phyloP scores from a whole-genome alignment of 2,329 filamentous ascomycete genomes.

The Ampelomyces quisqualis region DNA sequence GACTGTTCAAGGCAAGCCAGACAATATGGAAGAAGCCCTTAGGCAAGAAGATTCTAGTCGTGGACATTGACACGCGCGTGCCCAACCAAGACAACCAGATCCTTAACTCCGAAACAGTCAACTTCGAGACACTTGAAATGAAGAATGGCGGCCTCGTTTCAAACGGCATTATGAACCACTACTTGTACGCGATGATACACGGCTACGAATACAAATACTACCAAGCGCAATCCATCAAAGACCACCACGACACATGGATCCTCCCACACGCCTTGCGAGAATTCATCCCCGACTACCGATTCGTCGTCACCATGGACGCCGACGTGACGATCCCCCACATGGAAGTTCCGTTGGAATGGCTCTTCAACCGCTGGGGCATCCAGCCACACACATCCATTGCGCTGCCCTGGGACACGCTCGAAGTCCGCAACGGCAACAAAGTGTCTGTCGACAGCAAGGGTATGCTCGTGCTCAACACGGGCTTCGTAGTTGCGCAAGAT shows the following conservation, averaged over 20 bases:
- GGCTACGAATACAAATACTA: conserved; percentile 52
- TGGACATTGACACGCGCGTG: conserved; percentile 30
- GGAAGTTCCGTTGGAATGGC: conserved; percentile 51
- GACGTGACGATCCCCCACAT: conserved; percentile 48
- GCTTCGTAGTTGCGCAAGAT: conserved; percentile 42
- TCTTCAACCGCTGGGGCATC: conserved; percentile 52
- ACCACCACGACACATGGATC: conserved; percentile 48
- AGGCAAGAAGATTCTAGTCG: conserved; percentile 2
- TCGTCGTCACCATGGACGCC: conserved; percentile 51
- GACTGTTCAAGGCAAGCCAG: not conserved
- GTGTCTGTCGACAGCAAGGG: conserved; percentile 39
- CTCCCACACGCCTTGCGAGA: conserved; percentile 46
- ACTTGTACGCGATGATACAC: conserved; percentile 43
- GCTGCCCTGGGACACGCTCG: conserved; percentile 42
- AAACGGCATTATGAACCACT: conserved; percentile 18
- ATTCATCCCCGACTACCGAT: conserved; percentile 45
- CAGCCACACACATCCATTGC: conserved; percentile 44
- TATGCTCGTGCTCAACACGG: conserved; percentile 42
- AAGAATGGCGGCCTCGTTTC: conserved; percentile 29
- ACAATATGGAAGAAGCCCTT: not conserved
- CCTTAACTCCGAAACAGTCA: conserved; percentile 21
- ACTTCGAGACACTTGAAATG: conserved; percentile 24
- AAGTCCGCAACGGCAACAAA: conserved; percentile 6
- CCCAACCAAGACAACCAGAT: conserved; percentile 23
- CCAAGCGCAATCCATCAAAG: conserved; percentile 38